phyloP scores from a whole-genome alignment of 495 filamentous ascomycete species.

The Entonaema liquescens region DNA sequence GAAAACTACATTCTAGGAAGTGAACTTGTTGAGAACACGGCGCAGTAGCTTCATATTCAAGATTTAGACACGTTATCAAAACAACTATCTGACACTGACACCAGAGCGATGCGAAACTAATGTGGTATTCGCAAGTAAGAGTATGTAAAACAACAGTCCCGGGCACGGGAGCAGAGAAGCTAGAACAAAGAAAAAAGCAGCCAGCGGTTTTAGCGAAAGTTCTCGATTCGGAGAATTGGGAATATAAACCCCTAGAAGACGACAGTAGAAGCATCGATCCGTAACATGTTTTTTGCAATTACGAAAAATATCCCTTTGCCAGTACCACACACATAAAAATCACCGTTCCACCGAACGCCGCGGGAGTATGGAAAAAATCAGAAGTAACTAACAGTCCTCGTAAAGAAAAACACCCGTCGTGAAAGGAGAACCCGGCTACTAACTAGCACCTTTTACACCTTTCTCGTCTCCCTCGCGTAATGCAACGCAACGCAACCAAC shows the following conservation, averaged over 20 bases:
- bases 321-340: slow-evolving; percentile 1
- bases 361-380: neutral
- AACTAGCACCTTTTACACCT: slow-evolving; percentile 2
- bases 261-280: slow-evolving; percentile 7
- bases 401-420: neutral
- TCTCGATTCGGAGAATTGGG: slow-evolving; percentile 4
- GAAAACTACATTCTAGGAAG: neutral
- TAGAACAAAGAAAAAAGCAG: neutral
- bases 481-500: neutral
- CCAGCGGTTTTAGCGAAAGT: slow-evolving; percentile 27
- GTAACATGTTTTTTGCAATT: slow-evolving; percentile 22
- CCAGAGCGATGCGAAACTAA: slow-evolving; percentile 10
- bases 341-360: slow-evolving; percentile 6
- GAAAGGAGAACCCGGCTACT: neutral
- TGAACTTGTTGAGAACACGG: neutral
- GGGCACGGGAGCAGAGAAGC: neutral
- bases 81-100: slow-evolving; percentile 27
- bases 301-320: slow-evolving; percentile 1
- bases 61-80: slow-evolving; percentile 8
- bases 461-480: neutral
- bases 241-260: slow-evolving; percentile 1
- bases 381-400: neutral
- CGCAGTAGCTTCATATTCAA: slow-evolving; percentile 1
- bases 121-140: neutral
- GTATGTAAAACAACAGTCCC: slow-evolving; percentile 1